Evolutionary conservation across 139 green algal genomes (phyloP), one percentile per base, ranked within the genome.

Genomic region (Chlorella sp.): DNA sequence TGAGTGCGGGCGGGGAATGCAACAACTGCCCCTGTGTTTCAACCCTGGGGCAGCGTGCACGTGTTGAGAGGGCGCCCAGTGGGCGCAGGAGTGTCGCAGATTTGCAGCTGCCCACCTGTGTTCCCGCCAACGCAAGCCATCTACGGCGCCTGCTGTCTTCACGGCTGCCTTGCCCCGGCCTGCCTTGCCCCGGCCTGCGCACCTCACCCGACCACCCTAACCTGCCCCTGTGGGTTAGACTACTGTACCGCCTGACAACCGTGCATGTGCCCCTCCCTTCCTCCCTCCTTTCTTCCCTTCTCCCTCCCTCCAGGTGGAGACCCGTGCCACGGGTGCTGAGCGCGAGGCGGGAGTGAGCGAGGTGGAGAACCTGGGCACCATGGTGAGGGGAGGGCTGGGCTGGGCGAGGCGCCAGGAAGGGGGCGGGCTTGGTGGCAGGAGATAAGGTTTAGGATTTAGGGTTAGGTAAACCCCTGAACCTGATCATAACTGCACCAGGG

Each of bases 321-420:
- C 88, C 0, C 81, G 88, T 22, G 81, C 82, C 48, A 91, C 82
- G 18, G 88, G 88, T 19, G 75, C 28, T 21, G 88, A 91, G 82
- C 77, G 86, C 24, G 34, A 86, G 60, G 3, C 42, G 3, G 18
- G 19, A 0, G 87, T 30, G 5, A 36, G 30, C 2, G 76, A 83
- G 64, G 76, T 78, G 83, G 83, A 89, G 69, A 39, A 83, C 40
- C 68, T 89, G 26, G 85, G 85, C 39, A 71, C 83, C 24, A 73
- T 36, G 36, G 83, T 86, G 81, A 86, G 81, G 37, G 4, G 24
- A 14, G 36, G 71, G 24, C 30, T 68, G 48, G 48, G 48, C 48
- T 57, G 48, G 48, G 9, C 48, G 48, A 5, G 48, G 48, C 48
- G 9, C 48, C 48, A 9, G 48, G 48, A 9, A 9, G 48, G 9